These are phyloP conservation scores for Diddensiella caesifluorescens DNA, from an alignment of 805 yeast genomes.

Conservation along the genomic window DNA sequence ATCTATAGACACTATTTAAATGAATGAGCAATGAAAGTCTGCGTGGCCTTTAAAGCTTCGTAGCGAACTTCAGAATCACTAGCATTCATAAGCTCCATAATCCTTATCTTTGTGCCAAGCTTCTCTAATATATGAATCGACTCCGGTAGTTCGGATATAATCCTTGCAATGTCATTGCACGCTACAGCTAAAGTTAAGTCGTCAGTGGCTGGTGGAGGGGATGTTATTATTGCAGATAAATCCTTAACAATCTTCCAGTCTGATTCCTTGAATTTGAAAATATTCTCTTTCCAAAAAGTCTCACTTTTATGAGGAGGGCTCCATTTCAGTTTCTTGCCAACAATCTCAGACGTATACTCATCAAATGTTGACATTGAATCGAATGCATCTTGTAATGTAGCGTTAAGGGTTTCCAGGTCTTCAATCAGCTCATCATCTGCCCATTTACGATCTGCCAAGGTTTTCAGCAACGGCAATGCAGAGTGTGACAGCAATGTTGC, in stretches of 20 bases:
- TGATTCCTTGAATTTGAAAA: slow-evolving; percentile 66
- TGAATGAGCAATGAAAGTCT: slow-evolving; percentile 82
- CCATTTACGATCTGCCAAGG: slow-evolving; percentile 82
- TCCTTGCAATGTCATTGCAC: slow-evolving; percentile 59
- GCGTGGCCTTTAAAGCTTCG: slow-evolving; percentile 95
- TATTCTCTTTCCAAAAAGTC: slow-evolving; percentile 87
- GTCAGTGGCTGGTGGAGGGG: slow-evolving; percentile 26
- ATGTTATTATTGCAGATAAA: slow-evolving; percentile 39
- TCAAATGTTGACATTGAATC: slow-evolving; percentile 84
- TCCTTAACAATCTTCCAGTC: slow-evolving; percentile 67
- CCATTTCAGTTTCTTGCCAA: slow-evolving; percentile 72
- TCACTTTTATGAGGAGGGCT: slow-evolving; percentile 88
- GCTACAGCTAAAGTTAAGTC: slow-evolving; percentile 49
- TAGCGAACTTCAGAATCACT: slow-evolving; percentile 84
- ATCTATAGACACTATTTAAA: slow-evolving; percentile 34
- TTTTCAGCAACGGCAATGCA: slow-evolving; percentile 62
- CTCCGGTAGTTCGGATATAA: slow-evolving; percentile 59
- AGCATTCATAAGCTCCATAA: slow-evolving; percentile 79
- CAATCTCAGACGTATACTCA: slow-evolving; percentile 81
- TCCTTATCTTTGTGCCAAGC: slow-evolving; percentile 62
- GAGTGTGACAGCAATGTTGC: slow-evolving; percentile 66
- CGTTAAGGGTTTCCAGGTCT: slow-evolving; percentile 58
- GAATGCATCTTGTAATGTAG: slow-evolving; percentile 64
- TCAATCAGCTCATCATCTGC: slow-evolving; percentile 84
- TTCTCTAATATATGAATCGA: slow-evolving; percentile 49